Conservation (phyloP, 805 yeast genomes). For the Cyberlindnera maclurae region DNA sequence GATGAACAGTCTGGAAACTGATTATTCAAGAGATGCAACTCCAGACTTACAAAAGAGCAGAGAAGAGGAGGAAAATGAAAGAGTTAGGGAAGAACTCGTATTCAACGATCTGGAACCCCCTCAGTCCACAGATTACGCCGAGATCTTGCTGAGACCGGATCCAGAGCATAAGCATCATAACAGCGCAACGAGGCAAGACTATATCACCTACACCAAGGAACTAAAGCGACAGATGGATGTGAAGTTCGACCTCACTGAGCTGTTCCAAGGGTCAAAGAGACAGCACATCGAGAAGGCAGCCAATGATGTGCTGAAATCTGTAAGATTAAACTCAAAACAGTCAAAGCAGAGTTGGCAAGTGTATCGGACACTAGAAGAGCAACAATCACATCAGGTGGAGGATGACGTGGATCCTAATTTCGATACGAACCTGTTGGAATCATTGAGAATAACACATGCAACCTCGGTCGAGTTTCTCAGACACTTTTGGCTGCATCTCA, state of each 20-base stretch:
- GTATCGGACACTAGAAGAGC: constrained; percentile 20
- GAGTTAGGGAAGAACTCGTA: constrained; percentile 36
- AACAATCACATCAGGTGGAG: constrained; percentile 19
- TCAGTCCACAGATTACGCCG: constrained; percentile 44
- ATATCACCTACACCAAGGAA: constrained; percentile 15
- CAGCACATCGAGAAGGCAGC: constrained; percentile 35
- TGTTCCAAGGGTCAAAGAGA: constrained; percentile 21
- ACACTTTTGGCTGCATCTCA: constrained; percentile 67
- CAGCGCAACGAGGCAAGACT: constrained; percentile 19
- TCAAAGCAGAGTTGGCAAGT: constrained; percentile 40
- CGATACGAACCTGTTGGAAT: constrained; percentile 37
- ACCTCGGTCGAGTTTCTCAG: constrained; percentile 69
- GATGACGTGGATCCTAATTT: constrained; percentile 27
- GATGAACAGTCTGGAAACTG: constrained; percentile 49
- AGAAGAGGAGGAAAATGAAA: constrained; percentile 31
- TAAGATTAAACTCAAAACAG: constrained; percentile 49
- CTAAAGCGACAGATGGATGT: constrained; percentile 12
- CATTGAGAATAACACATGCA: constrained; percentile 54
- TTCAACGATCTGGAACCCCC: constrained; percentile 45
- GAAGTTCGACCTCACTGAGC: constrained; percentile 25
- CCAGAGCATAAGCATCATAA: constrained; percentile 7
- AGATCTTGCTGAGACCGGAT: constrained; percentile 26
- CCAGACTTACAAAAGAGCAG: constrained; percentile 29
- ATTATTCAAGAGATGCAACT: constrained; percentile 30
- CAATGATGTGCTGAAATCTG: constrained; percentile 37